These are phyloP conservation scores for Coelastrella sp. DNA, from an alignment of 139 green algal species.

Conservation along the genomic window DNA sequence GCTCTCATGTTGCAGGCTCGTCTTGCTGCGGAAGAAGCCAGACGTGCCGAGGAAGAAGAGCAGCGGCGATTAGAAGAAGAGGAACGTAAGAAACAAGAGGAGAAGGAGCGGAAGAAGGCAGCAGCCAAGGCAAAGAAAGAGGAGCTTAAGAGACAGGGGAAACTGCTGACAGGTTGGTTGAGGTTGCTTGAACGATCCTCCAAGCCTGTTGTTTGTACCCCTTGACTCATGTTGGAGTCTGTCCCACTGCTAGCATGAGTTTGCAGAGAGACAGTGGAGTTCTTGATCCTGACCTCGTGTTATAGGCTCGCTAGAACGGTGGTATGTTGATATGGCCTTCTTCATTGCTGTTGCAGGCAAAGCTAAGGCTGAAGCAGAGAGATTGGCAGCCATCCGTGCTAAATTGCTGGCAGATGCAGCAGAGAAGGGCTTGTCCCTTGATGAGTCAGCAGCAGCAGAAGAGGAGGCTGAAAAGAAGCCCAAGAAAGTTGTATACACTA, in stretches of 20 bases:
- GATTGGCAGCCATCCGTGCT: constrained; percentile 83
- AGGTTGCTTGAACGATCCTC: no score
- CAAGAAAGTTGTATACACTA: constrained; percentile 72
- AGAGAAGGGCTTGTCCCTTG: constrained; percentile 62
- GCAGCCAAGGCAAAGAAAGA: constrained; percentile 65
- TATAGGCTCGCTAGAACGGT: no score
- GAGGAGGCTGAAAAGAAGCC: constrained; percentile 70
- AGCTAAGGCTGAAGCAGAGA: constrained; percentile 92
- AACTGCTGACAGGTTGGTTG: constrained; percentile 77
- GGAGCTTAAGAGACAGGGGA: constrained; percentile 89
- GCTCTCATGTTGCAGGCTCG: background rate
- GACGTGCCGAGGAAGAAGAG: constrained; percentile 52
- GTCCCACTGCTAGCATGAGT: no score
- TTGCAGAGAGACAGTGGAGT: no score
- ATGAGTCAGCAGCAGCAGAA: constrained; percentile 39
- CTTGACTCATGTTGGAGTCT: no score
- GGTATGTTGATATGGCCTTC: no score
- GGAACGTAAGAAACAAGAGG: constrained; percentile 78
- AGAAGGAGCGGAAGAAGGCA: constrained; percentile 74
- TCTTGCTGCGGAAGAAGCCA: constrained; percentile 51
- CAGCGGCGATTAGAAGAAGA: constrained; percentile 65
- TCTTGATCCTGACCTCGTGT: no score
- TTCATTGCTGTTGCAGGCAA: constrained; percentile 76
- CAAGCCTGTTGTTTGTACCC: no score
- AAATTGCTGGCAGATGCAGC: constrained; percentile 86